A percentile compares a stretch with the other conserved stretches of the same genome.
Evolutionary conservation across 139 green algal species (phyloP).

Genomic region (Haematococcus lacustris): DNA sequence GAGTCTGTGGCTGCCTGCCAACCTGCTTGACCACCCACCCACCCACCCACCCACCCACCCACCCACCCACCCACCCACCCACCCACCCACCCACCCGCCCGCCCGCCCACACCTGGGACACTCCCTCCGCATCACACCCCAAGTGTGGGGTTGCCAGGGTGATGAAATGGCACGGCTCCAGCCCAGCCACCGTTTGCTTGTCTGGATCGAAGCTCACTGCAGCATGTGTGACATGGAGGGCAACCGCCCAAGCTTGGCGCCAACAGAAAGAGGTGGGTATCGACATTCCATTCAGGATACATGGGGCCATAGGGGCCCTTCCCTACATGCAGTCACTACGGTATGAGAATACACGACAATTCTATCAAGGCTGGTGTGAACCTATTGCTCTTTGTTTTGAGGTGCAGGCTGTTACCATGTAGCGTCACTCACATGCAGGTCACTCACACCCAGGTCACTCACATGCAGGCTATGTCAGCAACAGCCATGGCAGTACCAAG

Average conservation of each 20-base stretch:
- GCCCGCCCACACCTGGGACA: constrained; percentile 50
- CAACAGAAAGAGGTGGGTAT: not conserved
- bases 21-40: no score
- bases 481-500: not conserved
- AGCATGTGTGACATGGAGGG: not conserved
- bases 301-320: no score
- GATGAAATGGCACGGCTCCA: constrained; percentile 69
- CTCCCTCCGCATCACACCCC: constrained; percentile 54
- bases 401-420: not conserved
- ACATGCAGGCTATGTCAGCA: not conserved
- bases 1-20: constrained; percentile 26
- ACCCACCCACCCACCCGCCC: no score
- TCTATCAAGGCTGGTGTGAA: not conserved
- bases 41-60: no score
- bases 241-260: not conserved
- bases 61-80: not conserved
- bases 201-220: not conserved
- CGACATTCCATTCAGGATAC: constrained; percentile 5
- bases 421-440: not conserved
- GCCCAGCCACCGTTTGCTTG: constrained; percentile 31
- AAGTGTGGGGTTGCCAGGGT: constrained; percentile 74
- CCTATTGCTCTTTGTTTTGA: not conserved
- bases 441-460: not conserved
- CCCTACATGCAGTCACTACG: no score
- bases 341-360: not conserved